Evolutionary conservation across 2,329 filamentous ascomycete genomes (phyloP).

Genomic region (Aspergillus aculeatus): DNA sequence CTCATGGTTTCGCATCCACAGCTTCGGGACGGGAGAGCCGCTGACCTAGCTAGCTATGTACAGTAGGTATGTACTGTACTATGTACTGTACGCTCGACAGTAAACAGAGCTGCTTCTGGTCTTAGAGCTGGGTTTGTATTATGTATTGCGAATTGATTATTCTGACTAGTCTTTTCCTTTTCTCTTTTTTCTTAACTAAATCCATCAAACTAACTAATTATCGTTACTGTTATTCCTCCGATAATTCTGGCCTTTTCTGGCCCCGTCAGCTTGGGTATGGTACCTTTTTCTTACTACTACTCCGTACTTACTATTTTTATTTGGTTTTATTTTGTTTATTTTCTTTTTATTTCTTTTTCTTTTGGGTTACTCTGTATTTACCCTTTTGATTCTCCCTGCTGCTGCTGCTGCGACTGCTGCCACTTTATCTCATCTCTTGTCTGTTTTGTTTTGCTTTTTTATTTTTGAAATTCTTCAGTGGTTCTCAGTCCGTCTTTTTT

Average conservation of each 20-base stretch:
- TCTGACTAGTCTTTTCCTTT: conserved; percentile 15
- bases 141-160: conserved; percentile 8
- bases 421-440: conserved; percentile 1
- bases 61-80: too few relatives aligned
- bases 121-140: conserved; percentile 1
- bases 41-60: conserved; percentile 2
- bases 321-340: conserved; percentile 1
- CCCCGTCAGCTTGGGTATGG: conserved; percentile 5
- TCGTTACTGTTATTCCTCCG: conserved; percentile 4
- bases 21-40: conserved; percentile 37
- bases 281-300: conserved; percentile 5
- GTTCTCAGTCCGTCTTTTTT: not conserved
- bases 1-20: conserved; percentile 16
- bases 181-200: conserved; percentile 14
- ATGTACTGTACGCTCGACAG: conserved; percentile 20
- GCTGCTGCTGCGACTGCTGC: not conserved
- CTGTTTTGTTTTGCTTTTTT: not conserved
- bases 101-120: conserved; percentile 18
- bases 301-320: conserved; percentile 4
- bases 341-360: conserved; percentile 7
- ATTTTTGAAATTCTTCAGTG: not conserved
- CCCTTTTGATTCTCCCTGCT: not conserved
- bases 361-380: conserved; percentile 3
- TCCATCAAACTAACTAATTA: conserved; percentile 5
- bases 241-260: conserved; percentile 8